phyloP scores from a whole-genome alignment of 352 stramenopile genomes.

The Thraustochytrium sp. region DNA sequence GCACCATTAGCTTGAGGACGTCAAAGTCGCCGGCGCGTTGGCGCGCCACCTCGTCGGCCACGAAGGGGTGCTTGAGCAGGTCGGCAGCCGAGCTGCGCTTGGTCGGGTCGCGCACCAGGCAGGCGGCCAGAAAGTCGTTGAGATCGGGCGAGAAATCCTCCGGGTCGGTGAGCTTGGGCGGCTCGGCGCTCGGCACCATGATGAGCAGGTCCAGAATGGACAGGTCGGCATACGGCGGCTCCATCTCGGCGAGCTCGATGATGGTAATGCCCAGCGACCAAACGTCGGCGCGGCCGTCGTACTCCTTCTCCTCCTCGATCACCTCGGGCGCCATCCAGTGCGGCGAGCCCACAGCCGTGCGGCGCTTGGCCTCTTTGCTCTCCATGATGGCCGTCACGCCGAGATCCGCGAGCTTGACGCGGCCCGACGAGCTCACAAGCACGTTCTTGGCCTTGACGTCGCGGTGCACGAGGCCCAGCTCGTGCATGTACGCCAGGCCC shows the following conservation, averaged over 20 bases:
- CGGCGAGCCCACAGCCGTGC: constrained; percentile 27
- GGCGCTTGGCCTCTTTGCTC: constrained; percentile 4
- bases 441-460: constrained; percentile 45
- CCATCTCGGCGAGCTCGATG: constrained; percentile 36
- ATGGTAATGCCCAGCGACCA: constrained; percentile 30
- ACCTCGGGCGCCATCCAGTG: constrained; percentile 45
- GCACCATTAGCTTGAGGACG: not conserved
- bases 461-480: constrained; percentile 28
- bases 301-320: not conserved
- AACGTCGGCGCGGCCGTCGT: constrained; percentile 5
- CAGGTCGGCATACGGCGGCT: constrained; percentile 38
- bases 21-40: not conserved
- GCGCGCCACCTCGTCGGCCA: not conserved
- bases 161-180: not conserved
- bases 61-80: constrained; percentile 23
- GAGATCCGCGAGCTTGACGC: constrained; percentile 36
- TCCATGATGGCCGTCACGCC: constrained; percentile 5
- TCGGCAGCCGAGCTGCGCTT: not conserved
- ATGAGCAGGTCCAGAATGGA: not conserved
- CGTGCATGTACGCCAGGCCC: constrained; percentile 34
- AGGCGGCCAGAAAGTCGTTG: constrained; percentile 2
- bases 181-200: not conserved
- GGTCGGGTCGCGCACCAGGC: not conserved
- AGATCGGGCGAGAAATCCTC: not conserved
- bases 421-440: constrained; percentile 13